Evolutionary conservation across 2,329 filamentous ascomycete species (phyloP), one percentile per base, ranked within the genome.

Genomic region (Calonectria hongkongensis): DNA sequence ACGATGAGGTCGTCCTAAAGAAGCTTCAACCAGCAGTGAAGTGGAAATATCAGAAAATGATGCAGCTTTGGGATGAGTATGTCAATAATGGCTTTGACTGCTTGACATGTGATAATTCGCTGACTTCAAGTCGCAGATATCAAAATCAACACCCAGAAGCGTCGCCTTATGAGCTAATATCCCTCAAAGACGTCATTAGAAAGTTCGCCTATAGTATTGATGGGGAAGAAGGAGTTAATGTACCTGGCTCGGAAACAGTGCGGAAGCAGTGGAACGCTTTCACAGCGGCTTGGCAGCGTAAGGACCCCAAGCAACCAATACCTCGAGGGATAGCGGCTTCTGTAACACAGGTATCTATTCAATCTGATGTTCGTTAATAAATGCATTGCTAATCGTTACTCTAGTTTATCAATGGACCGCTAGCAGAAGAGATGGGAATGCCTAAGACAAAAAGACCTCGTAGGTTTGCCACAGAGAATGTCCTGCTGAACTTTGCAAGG

Each of bases 401-500:
- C 18, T 48, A 64, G 60, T 64, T 33, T 6, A 64, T 48, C 13
- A 64, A 64, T 4, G 13, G 60, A 28, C 60, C 41, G 5, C 43
- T 64, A 4, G 6, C 27, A 64, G 27, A 48, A 9, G 27, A 64
- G 18, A 64, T 48, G 15, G 25, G 41, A 13, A 48, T 64, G 16
- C 41, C 8, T 33, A 64, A 64, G 41, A 21, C 3, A n/a, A 64
- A 64, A 28, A 48, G 60, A n/a, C 21, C 6, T 28, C 16, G 21
- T 43, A 64, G 60, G 60, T 64, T 48, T 48, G 27, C 41, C 25
- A 48, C 4, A 2, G 47, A 64, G 47, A 64, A 47, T 28, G 27
- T 64, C 27, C 9, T 64, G 15, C 27, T 64, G 13, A 64, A 64
- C 28, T 64, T 47, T 48, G 41, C 16, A 18, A 64, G 60, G 18